These are phyloP conservation scores for Citrullus amarus DNA, from an alignment of 306 rosid species.

Conservation along the genomic window DNA sequence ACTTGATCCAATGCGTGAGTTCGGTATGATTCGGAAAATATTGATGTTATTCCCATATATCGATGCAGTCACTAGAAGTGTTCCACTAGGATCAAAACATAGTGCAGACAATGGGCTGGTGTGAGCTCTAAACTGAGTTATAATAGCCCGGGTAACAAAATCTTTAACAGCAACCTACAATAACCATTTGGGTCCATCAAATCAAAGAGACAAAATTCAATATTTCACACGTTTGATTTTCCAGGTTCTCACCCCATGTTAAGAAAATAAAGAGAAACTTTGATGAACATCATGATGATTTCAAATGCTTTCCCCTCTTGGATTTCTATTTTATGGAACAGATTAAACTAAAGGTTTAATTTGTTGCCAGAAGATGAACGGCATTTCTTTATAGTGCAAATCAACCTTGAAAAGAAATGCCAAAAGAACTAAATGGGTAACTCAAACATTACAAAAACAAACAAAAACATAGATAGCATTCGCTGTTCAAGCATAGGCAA, in stretches of 20 bases:
- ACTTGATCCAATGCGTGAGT: slow-evolving; percentile 41
- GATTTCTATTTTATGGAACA: background rate
- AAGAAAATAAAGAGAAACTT: background rate
- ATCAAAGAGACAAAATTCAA: slow-evolving; percentile 18
- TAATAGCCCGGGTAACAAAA: slow-evolving; percentile 51
- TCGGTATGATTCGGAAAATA: slow-evolving; percentile 79
- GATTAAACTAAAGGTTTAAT: background rate
- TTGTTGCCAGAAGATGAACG: background rate
- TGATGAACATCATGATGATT: background rate
- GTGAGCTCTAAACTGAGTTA: slow-evolving; percentile 83
- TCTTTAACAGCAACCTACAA: slow-evolving; percentile 76
- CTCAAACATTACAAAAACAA: background rate
- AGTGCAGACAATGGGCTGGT: slow-evolving; percentile 84
- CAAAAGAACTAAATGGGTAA: background rate
- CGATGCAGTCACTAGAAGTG: slow-evolving; percentile 85
- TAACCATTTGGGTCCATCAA: slow-evolving; percentile 14
- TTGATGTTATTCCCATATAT: slow-evolving; percentile 71
- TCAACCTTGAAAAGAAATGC: background rate
- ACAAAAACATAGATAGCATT: background rate
- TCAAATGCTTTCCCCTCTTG: background rate
- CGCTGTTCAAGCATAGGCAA: background rate
- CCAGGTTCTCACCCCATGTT: background rate
- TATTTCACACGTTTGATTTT: background rate
- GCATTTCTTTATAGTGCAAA: background rate
- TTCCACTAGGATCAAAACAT: slow-evolving; percentile 86